These are phyloP conservation scores for Ogataea haglerorum DNA, from an alignment of 805 yeast species.

Conservation along the genomic window DNA sequence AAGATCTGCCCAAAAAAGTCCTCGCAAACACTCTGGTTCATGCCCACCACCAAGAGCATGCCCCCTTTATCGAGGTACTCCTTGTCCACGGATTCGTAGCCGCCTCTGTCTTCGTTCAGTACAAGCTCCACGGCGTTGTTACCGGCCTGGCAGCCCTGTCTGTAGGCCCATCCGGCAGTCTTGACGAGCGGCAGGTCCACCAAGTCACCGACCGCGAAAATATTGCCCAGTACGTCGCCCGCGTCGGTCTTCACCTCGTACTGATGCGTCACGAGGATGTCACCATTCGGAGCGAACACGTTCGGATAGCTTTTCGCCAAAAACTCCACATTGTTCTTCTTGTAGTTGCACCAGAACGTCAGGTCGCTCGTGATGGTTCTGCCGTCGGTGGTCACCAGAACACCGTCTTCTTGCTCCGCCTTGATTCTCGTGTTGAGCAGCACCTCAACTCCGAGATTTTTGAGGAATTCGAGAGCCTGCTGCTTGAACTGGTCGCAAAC, in stretches of 20 bases:
- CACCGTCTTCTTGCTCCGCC: constrained; percentile 4
- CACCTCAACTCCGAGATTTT: constrained; percentile 9
- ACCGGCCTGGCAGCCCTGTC: constrained; percentile 12
- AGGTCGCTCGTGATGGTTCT: constrained; percentile 8
- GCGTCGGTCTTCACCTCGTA: constrained; percentile 6
- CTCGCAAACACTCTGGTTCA: constrained; percentile 10
- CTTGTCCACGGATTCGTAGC: not conserved
- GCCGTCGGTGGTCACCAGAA: constrained; percentile 11
- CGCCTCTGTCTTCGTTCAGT: constrained; percentile 1
- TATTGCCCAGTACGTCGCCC: constrained; percentile 6
- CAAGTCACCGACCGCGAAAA: constrained; percentile 19
- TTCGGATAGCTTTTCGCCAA: constrained; percentile 8
- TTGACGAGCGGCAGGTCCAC: constrained; percentile 13
- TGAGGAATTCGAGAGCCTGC: constrained; percentile 2
- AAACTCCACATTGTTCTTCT: constrained; percentile 12
- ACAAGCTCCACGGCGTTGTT: constrained; percentile 7
- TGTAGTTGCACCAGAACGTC: constrained; percentile 16
- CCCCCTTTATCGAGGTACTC: constrained; percentile 3
- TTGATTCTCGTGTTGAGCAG: constrained; percentile 12
- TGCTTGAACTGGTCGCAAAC: constrained; percentile 10
- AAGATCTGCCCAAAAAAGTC: constrained; percentile 7
- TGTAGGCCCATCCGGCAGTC: constrained; percentile 20
- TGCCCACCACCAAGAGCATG: constrained; percentile 16
- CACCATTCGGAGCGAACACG: constrained; percentile 9
- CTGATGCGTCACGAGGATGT: constrained; percentile 9